A percentile compares a stretch with the other conserved stretches of the same genome.
These are phyloP conservation scores for Penstemon davidsonii DNA, from an alignment of 257 asterid genomes.

Conservation along the genomic window DNA sequence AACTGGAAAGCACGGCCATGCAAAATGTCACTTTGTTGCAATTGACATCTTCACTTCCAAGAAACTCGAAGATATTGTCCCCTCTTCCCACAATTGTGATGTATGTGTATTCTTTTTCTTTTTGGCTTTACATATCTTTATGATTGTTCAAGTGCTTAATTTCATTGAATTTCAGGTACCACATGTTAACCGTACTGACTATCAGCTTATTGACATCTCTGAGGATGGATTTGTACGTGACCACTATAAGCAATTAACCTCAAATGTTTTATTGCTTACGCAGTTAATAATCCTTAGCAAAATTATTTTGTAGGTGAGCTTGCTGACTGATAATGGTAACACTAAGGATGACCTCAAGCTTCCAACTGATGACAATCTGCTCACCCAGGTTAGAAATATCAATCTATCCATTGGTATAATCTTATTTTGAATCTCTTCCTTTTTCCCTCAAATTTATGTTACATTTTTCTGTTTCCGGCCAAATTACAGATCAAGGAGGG, in stretches of 20 bases:
- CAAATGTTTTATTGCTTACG: not conserved
- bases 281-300: not conserved
- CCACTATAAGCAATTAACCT: not conserved
- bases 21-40: conserved; percentile 87
- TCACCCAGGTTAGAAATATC: conserved; percentile 51
- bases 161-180: conserved; percentile 62
- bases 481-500: conserved; percentile 78
- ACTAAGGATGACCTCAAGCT: conserved; percentile 95
- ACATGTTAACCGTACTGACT: conserved; percentile 84
- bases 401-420: no score
- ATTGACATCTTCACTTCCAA: conserved; percentile 85
- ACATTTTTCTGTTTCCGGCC: not conserved
- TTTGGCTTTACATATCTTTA: not conserved
- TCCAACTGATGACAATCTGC: conserved; percentile 76
- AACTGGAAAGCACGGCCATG: conserved; percentile 96
- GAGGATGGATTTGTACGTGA: conserved; percentile 92
- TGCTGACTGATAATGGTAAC: conserved; percentile 77
- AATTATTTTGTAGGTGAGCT: conserved; percentile 61
- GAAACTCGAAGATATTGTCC: conserved; percentile 97
- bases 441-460: not conserved
- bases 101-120: conserved; percentile 35
- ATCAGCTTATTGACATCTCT: conserved; percentile 93
- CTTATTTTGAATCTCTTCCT: not conserved
- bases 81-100: conserved; percentile 92
- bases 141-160: not conserved